Conservation (phyloP, 306 rosid species). For the Glycine soja region DNA sequence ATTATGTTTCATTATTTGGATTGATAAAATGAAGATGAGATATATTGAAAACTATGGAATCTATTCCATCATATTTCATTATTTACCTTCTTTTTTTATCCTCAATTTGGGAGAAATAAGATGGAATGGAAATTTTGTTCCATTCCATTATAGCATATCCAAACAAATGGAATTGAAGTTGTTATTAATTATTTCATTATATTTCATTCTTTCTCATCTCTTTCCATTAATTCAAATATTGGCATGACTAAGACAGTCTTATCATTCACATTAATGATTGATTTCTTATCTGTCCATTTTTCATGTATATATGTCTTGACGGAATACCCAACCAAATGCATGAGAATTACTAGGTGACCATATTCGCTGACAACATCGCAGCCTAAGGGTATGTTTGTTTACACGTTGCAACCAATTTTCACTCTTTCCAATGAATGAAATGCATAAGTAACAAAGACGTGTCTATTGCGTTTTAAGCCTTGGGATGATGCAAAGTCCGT, state of each 20-base stretch:
- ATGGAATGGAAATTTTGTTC: neutral
- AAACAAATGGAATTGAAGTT: neutral
- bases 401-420: too few relatives aligned
- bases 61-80: neutral
- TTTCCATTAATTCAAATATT: neutral
- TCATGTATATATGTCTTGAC: neutral
- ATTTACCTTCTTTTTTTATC: neutral
- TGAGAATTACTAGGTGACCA: neutral
- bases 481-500: too few relatives aligned
- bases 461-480: neutral
- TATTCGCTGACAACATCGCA: constrained; percentile 11
- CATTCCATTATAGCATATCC: neutral
- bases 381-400: neutral
- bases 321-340: constrained; percentile 24
- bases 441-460: too few relatives aligned
- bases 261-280: neutral
- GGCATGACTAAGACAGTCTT: neutral
- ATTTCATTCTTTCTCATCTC: neutral
- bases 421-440: too few relatives aligned
- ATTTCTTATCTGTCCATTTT: constrained; percentile 8
- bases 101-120: neutral
- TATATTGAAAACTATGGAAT: neutral
- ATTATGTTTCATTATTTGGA: neutral
- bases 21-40: neutral
- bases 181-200: neutral